Evolutionary conservation across 2,329 filamentous ascomycete species (phyloP), one percentile per base, ranked within the genome.

Genomic region (Aspergillus japonicus): DNA sequence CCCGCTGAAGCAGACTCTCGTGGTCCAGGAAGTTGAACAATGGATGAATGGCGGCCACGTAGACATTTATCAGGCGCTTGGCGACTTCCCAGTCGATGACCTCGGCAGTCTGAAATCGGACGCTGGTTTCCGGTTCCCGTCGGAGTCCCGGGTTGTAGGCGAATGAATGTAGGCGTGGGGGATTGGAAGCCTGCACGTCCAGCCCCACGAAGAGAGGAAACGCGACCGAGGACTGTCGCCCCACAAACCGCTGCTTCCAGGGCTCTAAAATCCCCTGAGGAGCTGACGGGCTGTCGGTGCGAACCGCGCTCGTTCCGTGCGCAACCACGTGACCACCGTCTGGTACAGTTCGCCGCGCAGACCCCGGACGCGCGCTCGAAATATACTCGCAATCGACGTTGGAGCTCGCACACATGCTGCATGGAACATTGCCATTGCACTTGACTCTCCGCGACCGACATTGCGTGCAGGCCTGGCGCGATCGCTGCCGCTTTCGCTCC

Each of bases 131-230:
- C n/a, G 66, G 61, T 47, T 77, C 74, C 19, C 62, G 59, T 24
- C 75, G 64, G 21, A 69, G 64, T 0, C 73, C 73, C 10, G 68
- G 55, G 57, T 77, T 74, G 61, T 73, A 77, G 14, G 66, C 75
- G 62, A 74, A 77, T 1, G 73, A 74, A 57, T 77, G 75, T 16
- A 77, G 58, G 23, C 72, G 67, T 5, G 73, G 74, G n/a, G 72
- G 72, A 10, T 70, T 70, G 1, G 64, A 49, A 8, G 73, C 66
- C 50, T 72, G 69, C 42, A 77, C 54, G 44, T 70, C 66, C 24
- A 72, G 52, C 16, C 72, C 73, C 14, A 77, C 64, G 51, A 61
- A 68, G 29, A 68, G 66, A 1, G 75, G 71, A 47, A 75, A 74
- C 6, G 72, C 73, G 50, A 74, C 66, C 2, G 71, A 68, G 21